Percentiles rank a stretch among this genome's conserved stretches.
phyloP scores from a whole-genome alignment of 495 filamentous ascomycete genomes.

The Podospora anserina region DNA sequence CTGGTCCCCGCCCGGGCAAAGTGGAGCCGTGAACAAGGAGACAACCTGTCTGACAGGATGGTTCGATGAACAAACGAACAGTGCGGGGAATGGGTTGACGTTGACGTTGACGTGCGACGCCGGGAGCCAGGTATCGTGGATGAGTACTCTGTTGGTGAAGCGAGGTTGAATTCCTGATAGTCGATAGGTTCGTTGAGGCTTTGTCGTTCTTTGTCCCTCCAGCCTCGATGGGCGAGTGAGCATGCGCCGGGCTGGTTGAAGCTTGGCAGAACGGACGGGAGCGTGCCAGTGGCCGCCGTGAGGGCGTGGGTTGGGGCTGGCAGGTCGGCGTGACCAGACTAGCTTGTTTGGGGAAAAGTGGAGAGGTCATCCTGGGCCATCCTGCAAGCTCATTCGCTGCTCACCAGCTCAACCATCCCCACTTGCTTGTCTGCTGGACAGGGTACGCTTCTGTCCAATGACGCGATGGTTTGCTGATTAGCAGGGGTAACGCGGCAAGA shows the following conservation, averaged over 20 bases:
- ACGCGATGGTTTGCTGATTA: conserved; percentile 1
- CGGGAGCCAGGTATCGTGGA: neutral
- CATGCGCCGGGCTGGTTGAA: conserved; percentile 2
- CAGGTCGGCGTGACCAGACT: conserved; percentile 10
- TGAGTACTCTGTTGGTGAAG: no score
- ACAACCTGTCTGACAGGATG: conserved; percentile 8
- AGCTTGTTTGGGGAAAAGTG: neutral
- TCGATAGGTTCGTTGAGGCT: neutral
- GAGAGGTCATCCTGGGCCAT: neutral
- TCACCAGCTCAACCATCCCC: neutral
- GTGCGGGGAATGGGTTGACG: conserved; percentile 2
- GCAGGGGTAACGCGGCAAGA: neutral
- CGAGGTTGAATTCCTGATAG: no score
- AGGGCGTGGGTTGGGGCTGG: neutral
- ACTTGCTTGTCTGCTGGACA: conserved; percentile 7
- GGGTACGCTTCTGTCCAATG: conserved; percentile 5
- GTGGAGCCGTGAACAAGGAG: conserved; percentile 14
- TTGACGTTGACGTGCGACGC: neutral
- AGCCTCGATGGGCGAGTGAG: neutral
- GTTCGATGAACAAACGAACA: conserved; percentile 3
- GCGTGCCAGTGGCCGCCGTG: conserved; percentile 9
- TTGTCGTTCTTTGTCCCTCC: conserved; percentile 18
- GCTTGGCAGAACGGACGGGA: neutral
- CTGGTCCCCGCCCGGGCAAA: conserved; percentile 14
- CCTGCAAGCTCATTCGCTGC: neutral